Base-by-base conservation (phyloP, 2,329 filamentous ascomycete species). In the Xylariales sp. region DNA sequence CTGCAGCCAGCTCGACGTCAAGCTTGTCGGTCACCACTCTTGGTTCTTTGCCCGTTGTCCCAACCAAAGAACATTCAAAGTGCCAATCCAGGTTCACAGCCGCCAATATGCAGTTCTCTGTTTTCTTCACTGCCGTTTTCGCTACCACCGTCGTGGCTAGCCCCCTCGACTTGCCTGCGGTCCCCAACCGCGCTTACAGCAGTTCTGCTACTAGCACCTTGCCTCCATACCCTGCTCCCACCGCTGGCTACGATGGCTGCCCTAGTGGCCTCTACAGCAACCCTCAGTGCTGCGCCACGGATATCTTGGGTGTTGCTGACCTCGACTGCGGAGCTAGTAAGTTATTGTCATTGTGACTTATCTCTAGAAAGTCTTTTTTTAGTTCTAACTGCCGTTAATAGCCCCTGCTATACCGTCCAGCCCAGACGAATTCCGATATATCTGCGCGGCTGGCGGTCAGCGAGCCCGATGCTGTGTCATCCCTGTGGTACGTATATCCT, bases 71-170 rank as follows among this genome's bases (percentile, higher is more conserved):
- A 45, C 53, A 36, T 43, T 32, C n/a, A 50, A 46, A 58, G 23
- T 28, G 16, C 41, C 62, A 66, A 59, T 41, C 10, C 39, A 36
- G 41, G 43, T 43, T 54, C 46, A 48, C 16, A 53, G n/a, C 5
- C 60, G 49, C 9, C 58, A 66, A 55, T 56, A 69, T 69, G 66
- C 62, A 66, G 66, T 65, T 65, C 58, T 55, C 63, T n/a, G 36
- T 56, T 48, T 12, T 69, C 36, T 23, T 66, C 58, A 34, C 58
- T 56, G 58, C 66, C 12, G 5, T 66, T 43, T 53, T 65, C 57
- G 62, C 63, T 43, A 50, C 62, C 41, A 53, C 34, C 23, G 62
- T 65, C 18, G 53, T 53, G 32, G 66, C 66, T 7, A 66, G 66
- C 58, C 66, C 66, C 12, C 23, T 69, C 39, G 66, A 62, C 62